Evolutionary conservation across 73 alveolate species (phyloP).

Genomic region (Paraurostyla sp.): DNA sequence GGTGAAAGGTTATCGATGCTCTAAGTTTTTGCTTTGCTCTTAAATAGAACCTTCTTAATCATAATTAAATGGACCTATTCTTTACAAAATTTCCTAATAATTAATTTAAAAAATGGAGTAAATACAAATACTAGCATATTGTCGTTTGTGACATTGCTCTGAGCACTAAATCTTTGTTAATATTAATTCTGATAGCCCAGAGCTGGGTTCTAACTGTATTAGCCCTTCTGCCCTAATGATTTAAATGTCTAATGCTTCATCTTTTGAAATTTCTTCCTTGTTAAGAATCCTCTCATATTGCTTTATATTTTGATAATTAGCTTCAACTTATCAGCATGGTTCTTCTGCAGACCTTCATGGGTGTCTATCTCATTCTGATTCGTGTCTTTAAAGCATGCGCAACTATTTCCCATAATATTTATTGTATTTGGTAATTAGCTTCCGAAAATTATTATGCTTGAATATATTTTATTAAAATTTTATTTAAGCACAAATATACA

Average conservation of each 20-base stretch:
- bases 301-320: background rate
- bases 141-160: background rate
- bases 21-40: background rate
- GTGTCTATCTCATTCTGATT: slow-evolving; percentile 12
- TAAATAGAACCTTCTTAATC: background rate
- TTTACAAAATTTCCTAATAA: background rate
- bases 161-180: too few relatives aligned
- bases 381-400: slow-evolving; percentile 5
- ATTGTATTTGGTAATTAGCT: too few relatives aligned
- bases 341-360: too few relatives aligned
- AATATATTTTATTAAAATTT: background rate
- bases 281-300: background rate
- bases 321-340: background rate
- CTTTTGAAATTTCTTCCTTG: background rate
- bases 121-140: background rate
- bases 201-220: background rate
- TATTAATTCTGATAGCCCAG: too few relatives aligned
- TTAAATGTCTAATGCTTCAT: background rate
- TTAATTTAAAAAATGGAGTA: background rate
- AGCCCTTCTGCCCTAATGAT: background rate
- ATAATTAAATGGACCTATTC: slow-evolving; percentile 14
- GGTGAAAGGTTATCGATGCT: background rate
- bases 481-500: background rate
- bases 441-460: background rate
- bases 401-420: slow-evolving; percentile 39